Percentiles rank a stretch among this genome's conserved stretches.
These are phyloP conservation scores for Atkinsonella texensis DNA, from an alignment of 2,329 filamentous ascomycete genomes.

Conservation along the genomic window DNA sequence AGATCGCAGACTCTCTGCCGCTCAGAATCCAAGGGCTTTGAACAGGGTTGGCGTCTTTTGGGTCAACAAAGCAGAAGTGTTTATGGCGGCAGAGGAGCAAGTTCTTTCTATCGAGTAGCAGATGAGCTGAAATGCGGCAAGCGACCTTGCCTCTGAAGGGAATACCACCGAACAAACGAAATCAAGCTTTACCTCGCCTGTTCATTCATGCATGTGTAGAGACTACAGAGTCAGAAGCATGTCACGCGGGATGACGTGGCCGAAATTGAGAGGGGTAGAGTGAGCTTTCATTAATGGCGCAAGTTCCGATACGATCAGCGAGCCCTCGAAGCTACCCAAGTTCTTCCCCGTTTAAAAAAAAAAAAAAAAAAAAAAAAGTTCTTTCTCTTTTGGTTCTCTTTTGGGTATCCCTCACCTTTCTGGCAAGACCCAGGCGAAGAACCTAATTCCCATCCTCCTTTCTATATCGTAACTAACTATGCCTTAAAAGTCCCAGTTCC, in stretches of 20 bases:
- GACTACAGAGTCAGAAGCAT: neutral
- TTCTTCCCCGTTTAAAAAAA: neutral
- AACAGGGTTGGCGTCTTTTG: too few relatives aligned
- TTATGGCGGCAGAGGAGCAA: too few relatives aligned
- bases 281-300: neutral
- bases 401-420: neutral
- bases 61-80: too few relatives aligned
- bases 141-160: too few relatives aligned
- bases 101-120: too few relatives aligned
- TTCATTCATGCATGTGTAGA: too few relatives aligned
- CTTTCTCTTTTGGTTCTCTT: neutral
- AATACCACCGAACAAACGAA: too few relatives aligned
- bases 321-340: neutral
- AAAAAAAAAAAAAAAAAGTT: neutral
- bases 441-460: neutral
- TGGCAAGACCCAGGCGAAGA: neutral
- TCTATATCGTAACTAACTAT: slow-evolving; percentile 1
- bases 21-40: too few relatives aligned
- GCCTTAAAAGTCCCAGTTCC: neutral
- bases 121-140: too few relatives aligned
- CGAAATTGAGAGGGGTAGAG: neutral
- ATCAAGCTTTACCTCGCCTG: too few relatives aligned
- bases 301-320: neutral
- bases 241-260: neutral
- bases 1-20: too few relatives aligned